Conservation (phyloP, 139 green algal genomes). For the Trebouxia sp. region DNA sequence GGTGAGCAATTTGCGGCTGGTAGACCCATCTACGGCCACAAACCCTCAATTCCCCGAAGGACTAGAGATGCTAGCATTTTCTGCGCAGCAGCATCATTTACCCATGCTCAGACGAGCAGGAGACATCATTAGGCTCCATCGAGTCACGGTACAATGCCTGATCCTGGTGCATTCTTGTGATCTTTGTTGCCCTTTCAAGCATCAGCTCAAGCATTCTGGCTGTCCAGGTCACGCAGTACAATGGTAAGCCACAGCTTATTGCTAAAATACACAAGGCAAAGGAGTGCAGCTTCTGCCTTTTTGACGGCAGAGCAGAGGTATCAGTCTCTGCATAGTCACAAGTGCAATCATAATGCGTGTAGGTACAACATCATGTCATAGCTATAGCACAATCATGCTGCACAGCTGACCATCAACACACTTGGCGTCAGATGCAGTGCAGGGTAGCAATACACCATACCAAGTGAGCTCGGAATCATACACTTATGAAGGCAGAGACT, state of each 20-base stretch:
- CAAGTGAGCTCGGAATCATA: constrained; percentile 35
- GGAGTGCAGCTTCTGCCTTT: constrained; percentile 39
- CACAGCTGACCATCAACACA: too few relatives aligned
- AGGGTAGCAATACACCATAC: constrained; percentile 32
- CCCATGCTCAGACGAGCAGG: constrained; percentile 23
- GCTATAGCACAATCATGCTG: too few relatives aligned
- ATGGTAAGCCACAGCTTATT: constrained; percentile 42
- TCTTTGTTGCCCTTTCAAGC: too few relatives aligned
- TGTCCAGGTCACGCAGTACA: constrained; percentile 34
- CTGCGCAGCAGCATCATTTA: constrained; percentile 28
- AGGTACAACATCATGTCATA: too few relatives aligned
- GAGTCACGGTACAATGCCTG: constrained; percentile 27
- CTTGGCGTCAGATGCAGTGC: not conserved
- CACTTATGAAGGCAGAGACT: constrained; percentile 29
- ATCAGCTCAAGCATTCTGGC: too few relatives aligned
- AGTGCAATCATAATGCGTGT: too few relatives aligned
- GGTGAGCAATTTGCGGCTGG: constrained; percentile 45
- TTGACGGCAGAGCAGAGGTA: constrained; percentile 7
- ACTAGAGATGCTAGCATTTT: constrained; percentile 46
- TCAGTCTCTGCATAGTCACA: too few relatives aligned
- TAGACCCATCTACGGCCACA: constrained; percentile 33
- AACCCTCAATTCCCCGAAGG: constrained; percentile 5
- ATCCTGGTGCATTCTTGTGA: too few relatives aligned
- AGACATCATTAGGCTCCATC: constrained; percentile 55
- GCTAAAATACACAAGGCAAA: constrained; percentile 37